Base-by-base conservation (phyloP, 148 eudicot species). In the Pharnaceum exiguum region DNA sequence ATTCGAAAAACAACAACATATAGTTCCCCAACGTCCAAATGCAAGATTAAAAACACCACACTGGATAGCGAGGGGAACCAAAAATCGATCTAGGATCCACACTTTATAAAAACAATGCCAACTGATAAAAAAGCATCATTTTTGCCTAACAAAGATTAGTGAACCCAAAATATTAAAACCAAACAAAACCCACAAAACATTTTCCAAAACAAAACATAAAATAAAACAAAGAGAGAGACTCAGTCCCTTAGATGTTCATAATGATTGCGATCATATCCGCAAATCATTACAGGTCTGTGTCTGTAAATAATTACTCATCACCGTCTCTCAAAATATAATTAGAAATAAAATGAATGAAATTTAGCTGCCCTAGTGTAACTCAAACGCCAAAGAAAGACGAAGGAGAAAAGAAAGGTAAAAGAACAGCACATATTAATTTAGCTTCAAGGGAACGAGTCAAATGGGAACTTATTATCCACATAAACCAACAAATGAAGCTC, bases 391-490 rank as follows among this genome's bases (percentile, higher is more conserved):
- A 35, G 4, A 30, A 51, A 17, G 29, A 48, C 37, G 60, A 60
- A 11, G 50, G 62, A 61, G 35, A 44, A 12, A 48, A 25, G 16
- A 21, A 3, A 19, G 24, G 26, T 4, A 28, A 62, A 28, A 46
- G 66, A 75, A 32, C 79, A 80, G 56, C 83, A 77, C 83, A 27
- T 38, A 62, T 56, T 9, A 0, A 26, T 84, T 1, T 84, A 36
- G 90, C 90, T 84, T 84, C 90, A 72, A 84, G 90, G 90, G 90
- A 84, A 84, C 86, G 90, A 78, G 90, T 80, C 81, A 61, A 46
- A 52, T 73, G 75, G 75, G 76, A 75, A 83, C 66, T 17, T 51
- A 66, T n/a, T 28, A 46, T 63, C 74, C 79, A 39, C 79, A 75
- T 75, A 66, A 75, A 75, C 79, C 79, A 70, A 67, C 62, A 66